Evolutionary conservation across 345 rosid genomes (phyloP).

Genomic region (Diplotaxis tenuifolia): DNA sequence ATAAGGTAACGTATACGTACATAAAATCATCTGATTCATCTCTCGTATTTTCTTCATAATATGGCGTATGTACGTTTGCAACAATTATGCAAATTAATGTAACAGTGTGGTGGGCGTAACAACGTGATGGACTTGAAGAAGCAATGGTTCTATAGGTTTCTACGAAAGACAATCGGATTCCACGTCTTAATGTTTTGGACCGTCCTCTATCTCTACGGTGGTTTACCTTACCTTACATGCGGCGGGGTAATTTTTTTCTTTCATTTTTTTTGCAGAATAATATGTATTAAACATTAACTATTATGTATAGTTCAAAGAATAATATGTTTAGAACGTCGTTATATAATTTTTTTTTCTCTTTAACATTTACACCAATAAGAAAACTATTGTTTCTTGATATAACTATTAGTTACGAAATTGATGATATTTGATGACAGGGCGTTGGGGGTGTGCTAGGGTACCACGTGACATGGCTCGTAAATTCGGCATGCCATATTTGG

Average conservation of each 20-base stretch:
- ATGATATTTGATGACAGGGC: constrained; percentile 42
- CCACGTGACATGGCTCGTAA: constrained; percentile 80
- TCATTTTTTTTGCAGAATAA: background rate
- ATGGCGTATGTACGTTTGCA: background rate
- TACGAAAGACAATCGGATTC: constrained; percentile 50
- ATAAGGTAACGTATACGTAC: constrained; percentile 44
- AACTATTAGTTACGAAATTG: background rate
- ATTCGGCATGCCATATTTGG: constrained; percentile 84
- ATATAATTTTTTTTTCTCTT: background rate
- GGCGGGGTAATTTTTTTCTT: constrained; percentile 59
- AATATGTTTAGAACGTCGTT: background rate
- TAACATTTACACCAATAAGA: too few relatives aligned
- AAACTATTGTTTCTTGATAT: background rate
- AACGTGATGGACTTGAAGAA: constrained; percentile 81
- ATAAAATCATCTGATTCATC: background rate
- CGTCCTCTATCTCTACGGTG: constrained; percentile 57
- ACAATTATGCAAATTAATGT: background rate
- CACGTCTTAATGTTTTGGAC: constrained; percentile 61
- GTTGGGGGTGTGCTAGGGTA: constrained; percentile 60
- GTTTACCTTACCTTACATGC: constrained; percentile 76
- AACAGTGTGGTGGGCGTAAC: constrained; percentile 45
- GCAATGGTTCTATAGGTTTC: constrained; percentile 69
- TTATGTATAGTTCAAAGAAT: background rate
- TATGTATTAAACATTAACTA: background rate
- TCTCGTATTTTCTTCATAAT: background rate